Percentiles rank a stretch among this genome's conserved stretches.
These are phyloP conservation scores for Sphaerulina musiva DNA, from an alignment of 2,329 filamentous ascomycete species.

Conservation along the genomic window DNA sequence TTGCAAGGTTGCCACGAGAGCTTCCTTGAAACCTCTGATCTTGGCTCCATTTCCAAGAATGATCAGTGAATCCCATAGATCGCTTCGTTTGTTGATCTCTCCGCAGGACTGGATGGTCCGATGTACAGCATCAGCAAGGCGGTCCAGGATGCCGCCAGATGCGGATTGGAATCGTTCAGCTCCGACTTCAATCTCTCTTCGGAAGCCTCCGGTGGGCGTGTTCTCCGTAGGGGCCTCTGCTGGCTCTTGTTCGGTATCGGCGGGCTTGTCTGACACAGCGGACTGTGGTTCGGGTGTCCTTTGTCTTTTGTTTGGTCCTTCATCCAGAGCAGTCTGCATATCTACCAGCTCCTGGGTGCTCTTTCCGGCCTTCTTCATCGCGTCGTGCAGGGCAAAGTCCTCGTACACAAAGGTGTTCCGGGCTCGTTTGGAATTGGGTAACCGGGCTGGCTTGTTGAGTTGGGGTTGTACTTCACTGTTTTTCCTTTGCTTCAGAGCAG, in stretches of 20 bases:
- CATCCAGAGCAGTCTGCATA: constrained; percentile 48
- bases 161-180: constrained; percentile 62
- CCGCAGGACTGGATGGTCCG: constrained; percentile 74
- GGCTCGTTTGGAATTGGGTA: constrained; percentile 67
- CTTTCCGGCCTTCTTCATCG: constrained; percentile 47
- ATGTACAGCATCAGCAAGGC: constrained; percentile 77
- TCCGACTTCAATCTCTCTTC: constrained; percentile 67
- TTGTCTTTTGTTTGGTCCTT: constrained; percentile 38
- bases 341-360: constrained; percentile 43
- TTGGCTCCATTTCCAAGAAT: constrained; percentile 82
- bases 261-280: constrained; percentile 32
- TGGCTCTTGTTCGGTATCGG: constrained; percentile 25
- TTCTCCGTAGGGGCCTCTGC: constrained; percentile 24
- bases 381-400: constrained; percentile 53
- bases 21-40: constrained; percentile 74
- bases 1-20: constrained; percentile 70
- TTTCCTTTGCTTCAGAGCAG: constrained; percentile 51
- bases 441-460: constrained; percentile 51
- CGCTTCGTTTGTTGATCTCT: constrained; percentile 74
- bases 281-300: constrained; percentile 35
- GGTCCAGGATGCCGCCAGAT: constrained; percentile 68
- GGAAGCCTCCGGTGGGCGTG: constrained; percentile 32
- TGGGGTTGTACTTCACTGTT: constrained; percentile 42
- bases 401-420: constrained; percentile 68
- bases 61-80: constrained; percentile 86